These are phyloP conservation scores for Pulicaria dysenterica DNA, from an alignment of 129 eudicot genomes.

Conservation along the genomic window DNA sequence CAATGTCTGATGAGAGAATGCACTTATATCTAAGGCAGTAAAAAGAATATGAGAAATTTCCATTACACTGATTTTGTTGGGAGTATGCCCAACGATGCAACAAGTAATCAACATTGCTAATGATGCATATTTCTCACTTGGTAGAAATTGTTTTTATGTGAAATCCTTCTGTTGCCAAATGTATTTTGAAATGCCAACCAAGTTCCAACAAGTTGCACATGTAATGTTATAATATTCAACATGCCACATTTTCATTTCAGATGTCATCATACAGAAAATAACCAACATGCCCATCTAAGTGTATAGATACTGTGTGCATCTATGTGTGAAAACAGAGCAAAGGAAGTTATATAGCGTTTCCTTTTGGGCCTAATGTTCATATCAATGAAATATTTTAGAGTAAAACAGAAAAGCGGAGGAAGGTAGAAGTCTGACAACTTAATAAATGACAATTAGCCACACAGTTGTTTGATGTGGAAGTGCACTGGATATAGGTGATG, in stretches of 20 bases:
- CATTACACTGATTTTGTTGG: neutral
- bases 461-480: neutral
- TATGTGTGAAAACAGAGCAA: constrained; percentile 6
- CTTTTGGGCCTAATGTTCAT: neutral
- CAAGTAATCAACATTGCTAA: too few relatives aligned
- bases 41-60: neutral
- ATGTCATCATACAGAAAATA: too few relatives aligned
- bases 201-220: neutral
- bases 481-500: constrained; percentile 1
- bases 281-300: neutral
- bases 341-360: neutral
- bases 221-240: constrained; percentile 3
- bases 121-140: too few relatives aligned
- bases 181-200: too few relatives aligned
- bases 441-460: constrained; percentile 9
- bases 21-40: constrained; percentile 5
- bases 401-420: neutral
- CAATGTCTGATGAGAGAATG: neutral
- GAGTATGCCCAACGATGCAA: too few relatives aligned
- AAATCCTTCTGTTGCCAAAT: too few relatives aligned
- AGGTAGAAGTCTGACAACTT: neutral
- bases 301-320: neutral
- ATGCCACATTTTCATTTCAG: too few relatives aligned
- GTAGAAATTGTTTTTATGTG: too few relatives aligned
- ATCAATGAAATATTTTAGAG: neutral